Evolutionary conservation across 192 early-diverging fungal species (phyloP).

Genomic region (Coemansia sp.): DNA sequence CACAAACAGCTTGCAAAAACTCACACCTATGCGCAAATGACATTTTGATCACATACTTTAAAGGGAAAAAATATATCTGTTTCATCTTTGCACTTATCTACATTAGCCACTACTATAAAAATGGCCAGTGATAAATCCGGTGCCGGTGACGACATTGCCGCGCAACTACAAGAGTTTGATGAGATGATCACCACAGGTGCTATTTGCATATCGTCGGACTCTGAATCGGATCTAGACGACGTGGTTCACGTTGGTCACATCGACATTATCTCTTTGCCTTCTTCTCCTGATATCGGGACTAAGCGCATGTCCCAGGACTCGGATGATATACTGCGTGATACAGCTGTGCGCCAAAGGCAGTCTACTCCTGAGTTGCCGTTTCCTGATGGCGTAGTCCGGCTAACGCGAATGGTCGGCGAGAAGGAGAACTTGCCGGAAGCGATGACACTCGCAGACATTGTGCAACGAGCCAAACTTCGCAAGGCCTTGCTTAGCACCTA

Average conservation of each 20-base stretch:
- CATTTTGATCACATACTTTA: background rate
- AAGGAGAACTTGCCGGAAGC: background rate
- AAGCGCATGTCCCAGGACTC: background rate
- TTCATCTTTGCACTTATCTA: background rate
- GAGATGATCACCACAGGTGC: constrained; percentile 17
- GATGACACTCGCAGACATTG: constrained; percentile 15
- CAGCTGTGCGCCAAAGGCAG: background rate
- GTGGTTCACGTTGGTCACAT: background rate
- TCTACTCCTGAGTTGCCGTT: constrained; percentile 8
- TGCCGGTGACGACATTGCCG: constrained; percentile 12
- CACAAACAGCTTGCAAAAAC: background rate
- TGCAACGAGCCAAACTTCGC: constrained; percentile 27
- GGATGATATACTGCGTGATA: background rate
- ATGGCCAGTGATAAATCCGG: background rate
- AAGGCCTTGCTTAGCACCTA: constrained; percentile 63
- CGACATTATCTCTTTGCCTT: background rate
- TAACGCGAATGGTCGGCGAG: constrained; percentile 23
- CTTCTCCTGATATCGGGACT: background rate
- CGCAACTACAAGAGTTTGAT: constrained; percentile 27
- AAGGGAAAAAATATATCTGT: background rate
- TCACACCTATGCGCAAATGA: background rate
- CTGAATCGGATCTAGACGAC: background rate
- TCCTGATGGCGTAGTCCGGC: constrained; percentile 23
- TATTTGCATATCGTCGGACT: constrained; percentile 29
- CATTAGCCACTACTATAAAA: background rate